These are phyloP conservation scores for Fraxinus sp. DNA, from an alignment of 305 asterid genomes.

Conservation along the genomic window DNA sequence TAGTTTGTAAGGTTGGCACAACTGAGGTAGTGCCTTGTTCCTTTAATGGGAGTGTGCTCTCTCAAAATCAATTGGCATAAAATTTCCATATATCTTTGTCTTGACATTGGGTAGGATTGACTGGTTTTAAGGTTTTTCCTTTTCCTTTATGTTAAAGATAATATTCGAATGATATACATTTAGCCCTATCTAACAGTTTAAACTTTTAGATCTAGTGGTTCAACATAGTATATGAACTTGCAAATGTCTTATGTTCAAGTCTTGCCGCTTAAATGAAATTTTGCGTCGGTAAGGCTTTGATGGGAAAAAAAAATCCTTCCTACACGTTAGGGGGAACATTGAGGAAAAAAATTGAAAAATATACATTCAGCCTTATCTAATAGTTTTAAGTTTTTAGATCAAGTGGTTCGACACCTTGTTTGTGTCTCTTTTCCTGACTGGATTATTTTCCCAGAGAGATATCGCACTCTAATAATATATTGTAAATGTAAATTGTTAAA, in stretches of 20 bases:
- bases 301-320: neutral
- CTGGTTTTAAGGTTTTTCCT: neutral
- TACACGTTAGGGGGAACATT: neutral
- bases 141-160: neutral
- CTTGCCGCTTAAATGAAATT: neutral
- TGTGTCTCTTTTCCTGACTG: neutral
- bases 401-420: neutral
- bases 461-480: neutral
- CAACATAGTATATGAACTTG: neutral
- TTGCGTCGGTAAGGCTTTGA: neutral
- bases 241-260: neutral
- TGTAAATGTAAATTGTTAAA: slow-evolving; percentile 1
- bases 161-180: neutral
- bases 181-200: neutral
- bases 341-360: too few species aligned
- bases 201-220: too few species aligned
- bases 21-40: neutral
- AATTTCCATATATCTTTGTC: neutral
- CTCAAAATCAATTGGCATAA: neutral
- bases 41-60: neutral
- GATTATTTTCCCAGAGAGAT: neutral
- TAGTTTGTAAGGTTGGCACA: neutral
- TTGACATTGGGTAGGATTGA: neutral
- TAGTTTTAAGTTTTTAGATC: neutral
- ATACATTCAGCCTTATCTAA: too few species aligned